A percentile compares a stretch with the other conserved stretches of the same genome.
Evolutionary conservation across 768 basidiomycete species (phyloP).

Genomic region (Suillus sp.): DNA sequence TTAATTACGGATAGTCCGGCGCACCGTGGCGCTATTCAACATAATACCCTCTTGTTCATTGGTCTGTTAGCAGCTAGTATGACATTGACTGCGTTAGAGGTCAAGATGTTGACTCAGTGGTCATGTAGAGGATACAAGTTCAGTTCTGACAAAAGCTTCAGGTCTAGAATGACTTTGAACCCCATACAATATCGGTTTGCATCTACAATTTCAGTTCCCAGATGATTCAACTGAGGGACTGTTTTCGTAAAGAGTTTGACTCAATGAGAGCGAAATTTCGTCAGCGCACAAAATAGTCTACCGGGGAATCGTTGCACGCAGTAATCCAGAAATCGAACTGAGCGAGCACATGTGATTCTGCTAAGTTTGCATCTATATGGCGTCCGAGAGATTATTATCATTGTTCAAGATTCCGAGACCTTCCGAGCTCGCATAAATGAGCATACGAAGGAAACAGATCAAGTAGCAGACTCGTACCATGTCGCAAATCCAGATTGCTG

Average conservation of each 20-base stretch:
- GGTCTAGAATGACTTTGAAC: neutral
- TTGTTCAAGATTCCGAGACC: neutral
- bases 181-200: no score
- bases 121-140: neutral
- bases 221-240: neutral
- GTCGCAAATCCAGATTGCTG: neutral
- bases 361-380: neutral
- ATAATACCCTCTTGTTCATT: neutral
- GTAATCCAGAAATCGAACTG: neutral
- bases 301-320: neutral
- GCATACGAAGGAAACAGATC: neutral
- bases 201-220: neutral
- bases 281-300: neutral
- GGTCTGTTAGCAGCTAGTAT: neutral
- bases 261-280: neutral
- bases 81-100: no score
- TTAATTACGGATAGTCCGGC: neutral
- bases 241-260: neutral
- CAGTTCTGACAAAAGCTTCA: neutral
- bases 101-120: neutral
- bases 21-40: neutral
- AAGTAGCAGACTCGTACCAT: neutral
- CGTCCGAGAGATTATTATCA: neutral
- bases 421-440: neutral
- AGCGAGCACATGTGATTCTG: neutral